Evolutionary conservation across 108 stramenopile genomes (phyloP).

Genomic region (Pseudonitzschia multiseries): DNA sequence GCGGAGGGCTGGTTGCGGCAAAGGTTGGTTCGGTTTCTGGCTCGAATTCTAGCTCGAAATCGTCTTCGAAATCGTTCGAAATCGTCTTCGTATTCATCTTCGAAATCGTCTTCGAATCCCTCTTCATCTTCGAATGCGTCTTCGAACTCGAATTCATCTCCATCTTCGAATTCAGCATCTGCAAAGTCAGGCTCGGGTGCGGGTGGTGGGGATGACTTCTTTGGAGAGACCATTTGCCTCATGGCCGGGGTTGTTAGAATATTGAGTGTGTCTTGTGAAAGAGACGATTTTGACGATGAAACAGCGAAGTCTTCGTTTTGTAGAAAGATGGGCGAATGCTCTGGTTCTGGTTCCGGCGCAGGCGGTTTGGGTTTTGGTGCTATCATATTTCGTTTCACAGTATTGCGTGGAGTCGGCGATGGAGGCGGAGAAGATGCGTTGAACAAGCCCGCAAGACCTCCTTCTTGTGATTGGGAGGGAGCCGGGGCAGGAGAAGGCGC

Average conservation of each 20-base stretch:
- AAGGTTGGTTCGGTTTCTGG: too few relatives aligned
- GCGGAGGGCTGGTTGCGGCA: not conserved
- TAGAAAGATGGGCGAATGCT: not conserved
- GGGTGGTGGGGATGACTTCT: not conserved
- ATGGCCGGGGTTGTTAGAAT: not conserved
- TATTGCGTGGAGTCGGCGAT: not conserved
- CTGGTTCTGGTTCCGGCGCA: not conserved
- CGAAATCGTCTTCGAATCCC: too few relatives aligned
- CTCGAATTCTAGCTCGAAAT: too few relatives aligned
- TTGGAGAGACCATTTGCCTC: not conserved
- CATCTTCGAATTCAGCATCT: not conserved
- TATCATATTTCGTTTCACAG: not conserved
- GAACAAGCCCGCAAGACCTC: conserved; percentile 5
- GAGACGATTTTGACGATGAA: conserved; percentile 13
- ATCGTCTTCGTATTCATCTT: too few relatives aligned
- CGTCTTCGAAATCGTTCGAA: too few relatives aligned
- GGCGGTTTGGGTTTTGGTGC: not conserved
- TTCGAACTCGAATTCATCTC: not conserved
- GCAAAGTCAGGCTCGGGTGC: not conserved
- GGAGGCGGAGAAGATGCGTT: not conserved
- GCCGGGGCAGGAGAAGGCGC: not conserved
- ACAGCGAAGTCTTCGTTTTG: conserved; percentile 1
- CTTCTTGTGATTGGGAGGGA: not conserved
- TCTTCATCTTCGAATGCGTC: not conserved
- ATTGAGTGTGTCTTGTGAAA: not conserved